phyloP scores from a whole-genome alignment of 345 rosid genomes.

The Lumnitzera littorea region DNA sequence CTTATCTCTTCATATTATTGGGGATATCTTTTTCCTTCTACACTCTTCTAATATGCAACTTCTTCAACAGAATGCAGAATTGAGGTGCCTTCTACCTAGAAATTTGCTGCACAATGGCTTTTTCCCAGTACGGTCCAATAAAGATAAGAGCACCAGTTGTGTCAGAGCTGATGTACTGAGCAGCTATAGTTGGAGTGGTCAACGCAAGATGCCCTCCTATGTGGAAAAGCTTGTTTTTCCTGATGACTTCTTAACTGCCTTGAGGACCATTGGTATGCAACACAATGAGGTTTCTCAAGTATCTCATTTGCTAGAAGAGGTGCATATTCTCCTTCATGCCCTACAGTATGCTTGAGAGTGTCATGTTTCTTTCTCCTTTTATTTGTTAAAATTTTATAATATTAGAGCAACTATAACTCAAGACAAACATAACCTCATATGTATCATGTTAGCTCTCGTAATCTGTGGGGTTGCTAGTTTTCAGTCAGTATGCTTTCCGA shows the following conservation, averaged over 20 bases:
- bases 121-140: conserved; percentile 35
- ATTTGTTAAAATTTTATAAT: too few relatives aligned
- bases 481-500: too few relatives aligned
- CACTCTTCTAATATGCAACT: conserved; percentile 9
- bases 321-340: conserved; percentile 12
- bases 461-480: too few relatives aligned
- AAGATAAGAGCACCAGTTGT: conserved; percentile 18
- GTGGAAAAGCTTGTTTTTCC: conserved; percentile 72
- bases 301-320: conserved; percentile 80
- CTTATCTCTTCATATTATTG: not conserved
- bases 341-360: not conserved
- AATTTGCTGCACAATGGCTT: conserved; percentile 55
- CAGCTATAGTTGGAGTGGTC: conserved; percentile 91
- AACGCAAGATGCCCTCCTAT: conserved; percentile 68
- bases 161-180: conserved; percentile 15
- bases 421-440: too few relatives aligned
- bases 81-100: conserved; percentile 79
- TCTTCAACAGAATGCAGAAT: conserved; percentile 57
- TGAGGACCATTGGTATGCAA: conserved; percentile 79
- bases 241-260: conserved; percentile 64
- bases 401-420: too few relatives aligned
- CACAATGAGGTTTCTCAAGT: conserved; percentile 69
- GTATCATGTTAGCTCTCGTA: too few relatives aligned
- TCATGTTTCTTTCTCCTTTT: not conserved
- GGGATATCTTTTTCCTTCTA: not conserved